Base-by-base conservation (phyloP, 2,329 filamentous ascomycete genomes). In the Pseudocercospora vitis region DNA sequence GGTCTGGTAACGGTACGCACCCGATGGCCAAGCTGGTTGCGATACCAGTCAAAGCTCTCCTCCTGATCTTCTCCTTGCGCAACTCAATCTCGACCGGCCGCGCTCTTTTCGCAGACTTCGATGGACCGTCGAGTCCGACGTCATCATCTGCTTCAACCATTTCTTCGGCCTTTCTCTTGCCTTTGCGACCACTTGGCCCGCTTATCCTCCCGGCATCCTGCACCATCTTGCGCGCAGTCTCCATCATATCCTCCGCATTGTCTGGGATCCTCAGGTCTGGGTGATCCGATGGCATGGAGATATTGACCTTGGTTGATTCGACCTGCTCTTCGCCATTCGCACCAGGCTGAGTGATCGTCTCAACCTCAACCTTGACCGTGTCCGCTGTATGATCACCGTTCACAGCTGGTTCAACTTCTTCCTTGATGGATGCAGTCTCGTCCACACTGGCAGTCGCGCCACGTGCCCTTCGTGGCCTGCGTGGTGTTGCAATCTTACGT, bases 171-270 rank as follows among this genome's bases (percentile, higher is more conserved):
- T 91, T 91, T 65, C 89, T 84, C 78, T 91, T 91, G 67, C 74
- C 73, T 67, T 67, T 77, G 57, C 68, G 66, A 60, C 74, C 76
- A 51, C 44, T 57, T 3, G 56, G 65, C n/a, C 67, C 69, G 14
- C 77, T 74, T 7, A 76, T 73, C 53, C 79, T 81, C 56, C 85
- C 78, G 26, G 85, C 85, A 60, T 84, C 84, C 58, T 87, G 81
- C 4, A 96, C 91, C 89, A 96, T 96, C 62, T 86, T 83, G 74
- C 87, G 90, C 26, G 94, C 94, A 65, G 89, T 85, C 23, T 85
- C 85, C 55, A 97, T 86, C 87, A 96, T 91, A 51, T 85, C 82
- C 53, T 87, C 81, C 4, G 46, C 47, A 64, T 94, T 88, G 59
- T 91, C 87, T 0, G 89, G 84, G 9, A 85, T 82, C 0, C 88